Evolutionary conservation across 225 moss, liverwort and hornwort species (phyloP).

Genomic region (Pleurozium schreberi): DNA sequence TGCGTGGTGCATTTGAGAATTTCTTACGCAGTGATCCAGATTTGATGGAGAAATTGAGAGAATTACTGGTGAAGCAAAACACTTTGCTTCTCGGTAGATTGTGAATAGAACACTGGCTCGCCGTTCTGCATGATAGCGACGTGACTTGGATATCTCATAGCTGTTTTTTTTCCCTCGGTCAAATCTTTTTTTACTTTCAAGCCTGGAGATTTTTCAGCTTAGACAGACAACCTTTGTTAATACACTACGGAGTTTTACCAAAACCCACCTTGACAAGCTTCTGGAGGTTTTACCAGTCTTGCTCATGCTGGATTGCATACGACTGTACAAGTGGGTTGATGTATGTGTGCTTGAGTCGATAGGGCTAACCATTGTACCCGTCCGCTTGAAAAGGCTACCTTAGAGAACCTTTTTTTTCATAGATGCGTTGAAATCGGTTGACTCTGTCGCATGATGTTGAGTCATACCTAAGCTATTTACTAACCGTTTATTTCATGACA

Average conservation of each 20-base stretch:
- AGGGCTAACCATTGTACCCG: background rate
- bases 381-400: background rate
- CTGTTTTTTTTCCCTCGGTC: background rate
- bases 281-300: background rate
- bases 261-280: background rate
- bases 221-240: background rate
- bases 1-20: slow-evolving; percentile 61
- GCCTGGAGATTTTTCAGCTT: background rate
- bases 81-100: slow-evolving; percentile 44
- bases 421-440: background rate
- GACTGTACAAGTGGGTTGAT: background rate
- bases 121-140: background rate
- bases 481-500: background rate
- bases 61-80: slow-evolving; percentile 48
- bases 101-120: background rate
- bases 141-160: background rate
- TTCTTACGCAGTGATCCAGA: slow-evolving; percentile 39
- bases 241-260: background rate
- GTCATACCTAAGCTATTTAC: background rate
- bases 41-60: slow-evolving; percentile 48
- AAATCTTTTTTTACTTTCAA: background rate
- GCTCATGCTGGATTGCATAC: background rate
- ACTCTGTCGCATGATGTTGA: background rate
- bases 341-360: background rate
- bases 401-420: background rate